Base-by-base conservation (phyloP, 176 grass and related monocot species). In the Microstegium vimineum region DNA sequence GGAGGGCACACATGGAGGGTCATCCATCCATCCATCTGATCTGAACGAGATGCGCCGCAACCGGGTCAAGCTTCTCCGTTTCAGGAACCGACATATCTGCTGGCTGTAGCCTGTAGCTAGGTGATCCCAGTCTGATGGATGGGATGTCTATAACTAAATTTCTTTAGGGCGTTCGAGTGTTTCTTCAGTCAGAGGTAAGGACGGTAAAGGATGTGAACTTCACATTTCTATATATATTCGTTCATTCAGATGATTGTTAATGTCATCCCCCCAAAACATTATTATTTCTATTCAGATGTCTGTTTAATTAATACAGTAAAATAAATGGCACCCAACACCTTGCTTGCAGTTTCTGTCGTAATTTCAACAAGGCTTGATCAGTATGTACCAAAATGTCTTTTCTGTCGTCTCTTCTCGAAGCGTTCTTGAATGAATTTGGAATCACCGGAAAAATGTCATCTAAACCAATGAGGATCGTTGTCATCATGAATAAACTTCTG, bases 111-210 rank as follows among this genome's bases (percentile, higher is more conserved):
- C n/a, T n/a, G n/a, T n/a, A n/a, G n/a, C n/a, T n/a, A n/a, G 76
- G 62, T 61, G 70, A 81, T 22, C 38, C 68, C 22, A 34, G 43
- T 34, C 26, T 75, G 70, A 52, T 52, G n/a, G n/a, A n/a, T n/a
- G 47, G 17, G 47, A 51, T 51, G 61, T 71, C 65, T 11, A 77
- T 86, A 86, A 90, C 78, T 82, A 86, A 86, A 72, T 3, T n/a
- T 31, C 42, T 73, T 66, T 42, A 45, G 54, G 16, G 31, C n/a
- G n/a, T n/a, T 0, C 0, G 67, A 12, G 41, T 73, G 36, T 86
- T 86, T 86, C 88, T 90, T n/a, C n/a, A n/a, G n/a, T 86, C 17
- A 37, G 17, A 90, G 59, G 30, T 15, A 90, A 86, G 88, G n/a
- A n/a, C n/a, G n/a, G n/a, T n/a, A n/a, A n/a, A n/a, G 66, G 35